Conservation (phyloP, 441 rosid species). For the Macaranga tanarius region DNA sequence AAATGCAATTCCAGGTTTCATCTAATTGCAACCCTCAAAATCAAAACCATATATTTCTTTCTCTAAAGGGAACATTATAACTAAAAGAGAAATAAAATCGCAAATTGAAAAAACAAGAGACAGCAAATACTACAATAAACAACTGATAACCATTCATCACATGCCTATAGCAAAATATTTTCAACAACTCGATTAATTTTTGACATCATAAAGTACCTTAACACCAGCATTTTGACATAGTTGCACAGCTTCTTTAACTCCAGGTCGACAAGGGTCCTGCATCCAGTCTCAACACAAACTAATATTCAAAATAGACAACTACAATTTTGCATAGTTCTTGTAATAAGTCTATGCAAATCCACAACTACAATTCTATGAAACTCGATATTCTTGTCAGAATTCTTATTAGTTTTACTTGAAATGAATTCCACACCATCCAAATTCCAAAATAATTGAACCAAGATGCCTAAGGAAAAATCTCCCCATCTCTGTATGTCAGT, state of each 20-base stretch:
- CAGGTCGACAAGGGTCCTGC: constrained; percentile 97
- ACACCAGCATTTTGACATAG: constrained; percentile 89
- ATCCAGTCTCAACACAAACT: constrained; percentile 20
- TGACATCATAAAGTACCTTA: constrained; percentile 47
- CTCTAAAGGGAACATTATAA: background rate
- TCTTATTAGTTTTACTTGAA: background rate
- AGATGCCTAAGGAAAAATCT: background rate
- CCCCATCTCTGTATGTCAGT: no score
- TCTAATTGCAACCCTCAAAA: background rate
- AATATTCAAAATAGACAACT: background rate
- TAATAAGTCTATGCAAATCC: background rate
- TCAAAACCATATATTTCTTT: background rate
- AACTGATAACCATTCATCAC: background rate
- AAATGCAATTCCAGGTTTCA: background rate
- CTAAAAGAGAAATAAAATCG: background rate
- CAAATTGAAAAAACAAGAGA: background rate
- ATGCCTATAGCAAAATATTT: background rate
- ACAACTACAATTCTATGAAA: no score
- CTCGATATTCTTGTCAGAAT: no score
- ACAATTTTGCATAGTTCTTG: background rate
- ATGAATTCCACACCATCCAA: no score
- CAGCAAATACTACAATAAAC: background rate
- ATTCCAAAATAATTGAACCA: background rate
- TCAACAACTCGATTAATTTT: background rate
- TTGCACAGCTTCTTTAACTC: constrained; percentile 70